Conservation (phyloP, 2,329 filamentous ascomycete genomes). For the Aspergillus fructus region DNA sequence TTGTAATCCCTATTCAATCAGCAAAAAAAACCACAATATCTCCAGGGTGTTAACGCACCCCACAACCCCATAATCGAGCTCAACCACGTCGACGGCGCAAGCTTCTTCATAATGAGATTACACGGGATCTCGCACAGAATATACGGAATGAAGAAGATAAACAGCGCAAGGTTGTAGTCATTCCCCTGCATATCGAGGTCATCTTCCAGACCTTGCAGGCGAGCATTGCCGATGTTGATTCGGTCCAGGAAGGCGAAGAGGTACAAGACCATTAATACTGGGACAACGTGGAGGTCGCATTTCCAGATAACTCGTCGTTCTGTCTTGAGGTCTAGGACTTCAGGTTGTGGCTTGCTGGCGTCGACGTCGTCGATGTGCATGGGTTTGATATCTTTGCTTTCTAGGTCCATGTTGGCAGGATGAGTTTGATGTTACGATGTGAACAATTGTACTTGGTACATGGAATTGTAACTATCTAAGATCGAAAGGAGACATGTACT, state of each 20-base stretch:
- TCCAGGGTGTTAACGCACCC: slow-evolving; percentile 5
- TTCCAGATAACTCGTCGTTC: slow-evolving; percentile 40
- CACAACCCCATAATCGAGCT: slow-evolving; percentile 16
- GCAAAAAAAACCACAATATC: too few species aligned
- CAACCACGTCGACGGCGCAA: slow-evolving; percentile 14
- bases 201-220: slow-evolving; percentile 34
- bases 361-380: neutral
- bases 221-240: slow-evolving; percentile 36
- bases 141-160: slow-evolving; percentile 18
- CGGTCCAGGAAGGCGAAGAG: slow-evolving; percentile 27
- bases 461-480: too few species aligned
- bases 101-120: slow-evolving; percentile 15
- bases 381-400: neutral
- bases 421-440: too few species aligned
- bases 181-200: slow-evolving; percentile 34
- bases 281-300: slow-evolving; percentile 42
- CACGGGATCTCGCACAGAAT: slow-evolving; percentile 17
- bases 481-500: too few species aligned
- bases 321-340: neutral
- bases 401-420: neutral
- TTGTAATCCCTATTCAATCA: too few species aligned
- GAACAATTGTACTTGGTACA: neutral
- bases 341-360: neutral
- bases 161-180: slow-evolving; percentile 36
- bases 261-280: slow-evolving; percentile 38